Conservation (phyloP, 1,139 yeast genomes). For the Magnusiomyces paraingens region DNA sequence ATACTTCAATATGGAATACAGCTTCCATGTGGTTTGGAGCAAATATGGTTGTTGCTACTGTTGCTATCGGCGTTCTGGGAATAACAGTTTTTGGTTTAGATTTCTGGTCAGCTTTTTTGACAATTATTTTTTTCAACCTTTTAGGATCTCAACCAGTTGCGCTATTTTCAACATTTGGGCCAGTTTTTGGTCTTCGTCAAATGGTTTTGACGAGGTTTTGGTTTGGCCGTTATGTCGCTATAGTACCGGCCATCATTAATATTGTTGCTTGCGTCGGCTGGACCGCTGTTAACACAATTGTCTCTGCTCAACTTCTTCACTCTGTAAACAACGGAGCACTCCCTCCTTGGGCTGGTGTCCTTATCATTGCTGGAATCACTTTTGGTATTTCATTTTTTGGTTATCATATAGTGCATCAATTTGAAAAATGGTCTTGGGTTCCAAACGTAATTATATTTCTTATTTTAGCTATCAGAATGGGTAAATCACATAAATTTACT, state of each 20-base stretch:
- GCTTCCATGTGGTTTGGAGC: slow-evolving; percentile 94
- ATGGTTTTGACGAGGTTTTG: slow-evolving; percentile 75
- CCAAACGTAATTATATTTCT: slow-evolving; percentile 70
- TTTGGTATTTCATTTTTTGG: slow-evolving; percentile 80
- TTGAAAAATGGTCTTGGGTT: slow-evolving; percentile 85
- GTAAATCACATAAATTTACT: slow-evolving; percentile 57
- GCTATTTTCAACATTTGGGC: slow-evolving; percentile 78
- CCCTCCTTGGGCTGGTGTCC: slow-evolving; percentile 90
- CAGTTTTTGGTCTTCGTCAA: slow-evolving; percentile 81
- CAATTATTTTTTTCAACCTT: slow-evolving; percentile 63
- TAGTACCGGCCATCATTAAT: slow-evolving; percentile 73
- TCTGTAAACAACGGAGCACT: slow-evolving; percentile 60
- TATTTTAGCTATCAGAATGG: slow-evolving; percentile 70
- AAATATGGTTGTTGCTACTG: slow-evolving; percentile 80
- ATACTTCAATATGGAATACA: slow-evolving; percentile 56
- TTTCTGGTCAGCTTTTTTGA: slow-evolving; percentile 59
- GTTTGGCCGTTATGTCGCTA: slow-evolving; percentile 67
- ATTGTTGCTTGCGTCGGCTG: slow-evolving; percentile 88
- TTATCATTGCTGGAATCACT: slow-evolving; percentile 63
- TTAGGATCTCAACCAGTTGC: slow-evolving; percentile 78
- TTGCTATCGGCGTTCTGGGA: slow-evolving; percentile 77
- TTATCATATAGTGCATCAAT: slow-evolving; percentile 70
- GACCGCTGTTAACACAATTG: slow-evolving; percentile 91
- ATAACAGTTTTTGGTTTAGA: slow-evolving; percentile 43
- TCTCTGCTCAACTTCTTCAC: slow-evolving; percentile 77